Conservation (phyloP, 768 basidiomycete genomes). For the Ephemerocybe angulata region DNA sequence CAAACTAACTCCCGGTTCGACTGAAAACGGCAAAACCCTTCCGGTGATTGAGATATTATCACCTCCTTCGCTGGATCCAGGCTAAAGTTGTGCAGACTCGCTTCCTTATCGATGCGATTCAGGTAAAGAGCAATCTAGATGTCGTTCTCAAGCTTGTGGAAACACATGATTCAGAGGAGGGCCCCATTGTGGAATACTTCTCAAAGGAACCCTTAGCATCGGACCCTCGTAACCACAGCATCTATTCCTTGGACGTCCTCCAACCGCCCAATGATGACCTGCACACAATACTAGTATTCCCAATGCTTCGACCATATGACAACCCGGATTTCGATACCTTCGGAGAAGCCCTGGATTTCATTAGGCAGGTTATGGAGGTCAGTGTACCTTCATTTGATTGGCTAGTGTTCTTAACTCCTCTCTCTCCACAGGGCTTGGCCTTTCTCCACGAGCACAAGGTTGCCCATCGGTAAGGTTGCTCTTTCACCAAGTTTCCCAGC, state of each 20-base stretch:
- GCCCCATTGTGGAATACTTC: conserved; percentile 9
- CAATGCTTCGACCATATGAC: conserved; percentile 11
- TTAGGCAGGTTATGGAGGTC: conserved; percentile 32
- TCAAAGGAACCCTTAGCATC: conserved; percentile 4
- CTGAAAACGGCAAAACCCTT: no score
- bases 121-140: background rate
- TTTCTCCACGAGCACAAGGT: background rate
- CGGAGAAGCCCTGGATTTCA: conserved; percentile 31
- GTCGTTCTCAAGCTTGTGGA: background rate
- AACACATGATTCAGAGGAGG: background rate
- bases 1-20: no score
- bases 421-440: background rate
- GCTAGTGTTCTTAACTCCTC: background rate
- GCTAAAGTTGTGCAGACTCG: no score
- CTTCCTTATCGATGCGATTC: no score
- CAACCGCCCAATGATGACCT: conserved; percentile 13
- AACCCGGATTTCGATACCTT: conserved; percentile 24
- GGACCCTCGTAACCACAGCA: conserved; percentile 24
- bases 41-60: no score
- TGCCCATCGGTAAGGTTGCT: background rate
- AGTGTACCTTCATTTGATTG: background rate
- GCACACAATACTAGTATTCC: conserved; percentile 17
- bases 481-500: background rate
- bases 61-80: no score
- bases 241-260: conserved; percentile 22